phyloP scores from a whole-genome alignment of 352 stramenopile species.

The Phytophthora lateralis region DNA sequence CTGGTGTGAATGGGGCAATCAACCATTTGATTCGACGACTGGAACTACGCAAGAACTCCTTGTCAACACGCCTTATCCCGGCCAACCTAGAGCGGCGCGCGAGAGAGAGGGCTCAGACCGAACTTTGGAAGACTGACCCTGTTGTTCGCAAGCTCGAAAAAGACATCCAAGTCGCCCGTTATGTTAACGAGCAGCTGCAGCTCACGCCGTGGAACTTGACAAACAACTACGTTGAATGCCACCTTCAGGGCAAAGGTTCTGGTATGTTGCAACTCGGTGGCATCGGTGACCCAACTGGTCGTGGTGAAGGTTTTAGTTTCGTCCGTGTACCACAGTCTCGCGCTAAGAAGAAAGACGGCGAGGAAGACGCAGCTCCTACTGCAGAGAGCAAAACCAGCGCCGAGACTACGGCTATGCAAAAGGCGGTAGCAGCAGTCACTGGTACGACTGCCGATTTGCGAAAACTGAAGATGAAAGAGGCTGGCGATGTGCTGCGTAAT shows the following conservation, averaged over 20 bases:
- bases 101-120: slow-evolving; percentile 65
- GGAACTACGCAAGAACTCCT: slow-evolving; percentile 62
- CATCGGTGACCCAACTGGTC: slow-evolving; percentile 79
- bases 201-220: slow-evolving; percentile 87
- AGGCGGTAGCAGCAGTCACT: slow-evolving; percentile 78
- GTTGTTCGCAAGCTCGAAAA: slow-evolving; percentile 76
- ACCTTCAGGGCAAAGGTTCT: slow-evolving; percentile 84
- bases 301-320: slow-evolving; percentile 88
- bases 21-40: slow-evolving; percentile 76
- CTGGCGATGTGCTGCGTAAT: slow-evolving; percentile 79
- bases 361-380: slow-evolving; percentile 56
- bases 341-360: slow-evolving; percentile 83
- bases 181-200: slow-evolving; percentile 80
- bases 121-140: slow-evolving; percentile 74
- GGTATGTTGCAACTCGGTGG: slow-evolving; percentile 82
- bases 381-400: slow-evolving; percentile 50
- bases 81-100: slow-evolving; percentile 54
- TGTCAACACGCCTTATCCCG: slow-evolving; percentile 61
- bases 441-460: slow-evolving; percentile 85
- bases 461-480: slow-evolving; percentile 89
- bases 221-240: slow-evolving; percentile 88
- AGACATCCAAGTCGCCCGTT: slow-evolving; percentile 83
- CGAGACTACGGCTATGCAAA: slow-evolving; percentile 71
- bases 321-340: slow-evolving; percentile 77
- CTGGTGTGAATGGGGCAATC: slow-evolving; percentile 74